These are phyloP conservation scores for Vitis cinerea DNA, from an alignment of 164 flowering plant species.

Conservation along the genomic window DNA sequence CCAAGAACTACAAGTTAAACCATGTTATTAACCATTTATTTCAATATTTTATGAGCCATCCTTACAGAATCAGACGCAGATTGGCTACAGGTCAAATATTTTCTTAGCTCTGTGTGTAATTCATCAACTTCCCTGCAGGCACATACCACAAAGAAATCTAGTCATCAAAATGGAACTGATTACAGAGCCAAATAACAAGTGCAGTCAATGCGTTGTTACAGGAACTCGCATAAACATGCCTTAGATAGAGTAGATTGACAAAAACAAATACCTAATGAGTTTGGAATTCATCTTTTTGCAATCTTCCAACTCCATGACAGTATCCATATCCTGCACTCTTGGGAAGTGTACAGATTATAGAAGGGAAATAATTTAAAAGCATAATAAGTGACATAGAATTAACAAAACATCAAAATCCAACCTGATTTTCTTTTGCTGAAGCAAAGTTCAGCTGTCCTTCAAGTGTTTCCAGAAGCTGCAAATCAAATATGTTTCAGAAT, in stretches of 20 bases:
- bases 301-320: slow-evolving; percentile 41
- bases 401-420: slow-evolving; percentile 9
- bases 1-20: slow-evolving; percentile 3
- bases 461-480: slow-evolving; percentile 51
- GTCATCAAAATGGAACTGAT: not conserved
- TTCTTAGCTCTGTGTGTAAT: slow-evolving; percentile 37
- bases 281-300: slow-evolving; percentile 50
- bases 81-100: slow-evolving; percentile 19
- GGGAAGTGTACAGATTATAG: not conserved
- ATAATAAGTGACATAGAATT: not conserved
- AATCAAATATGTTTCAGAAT: slow-evolving; percentile 7
- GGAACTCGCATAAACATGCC: not conserved
- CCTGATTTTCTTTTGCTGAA: slow-evolving; percentile 27
- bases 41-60: slow-evolving; percentile 6
- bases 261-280: slow-evolving; percentile 45
- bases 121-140: slow-evolving; percentile 60
- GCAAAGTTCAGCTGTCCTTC: slow-evolving; percentile 21
- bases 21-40: slow-evolving; percentile 7
- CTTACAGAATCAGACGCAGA: slow-evolving; percentile 34
- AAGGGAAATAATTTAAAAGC: not conserved
- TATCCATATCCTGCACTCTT: slow-evolving; percentile 30
- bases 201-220: not conserved
- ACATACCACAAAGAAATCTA: slow-evolving; percentile 7
- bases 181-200: not conserved
- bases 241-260: not conserved